phyloP scores from a whole-genome alignment of 768 basidiomycete species.

The Lentinula raphanica region DNA sequence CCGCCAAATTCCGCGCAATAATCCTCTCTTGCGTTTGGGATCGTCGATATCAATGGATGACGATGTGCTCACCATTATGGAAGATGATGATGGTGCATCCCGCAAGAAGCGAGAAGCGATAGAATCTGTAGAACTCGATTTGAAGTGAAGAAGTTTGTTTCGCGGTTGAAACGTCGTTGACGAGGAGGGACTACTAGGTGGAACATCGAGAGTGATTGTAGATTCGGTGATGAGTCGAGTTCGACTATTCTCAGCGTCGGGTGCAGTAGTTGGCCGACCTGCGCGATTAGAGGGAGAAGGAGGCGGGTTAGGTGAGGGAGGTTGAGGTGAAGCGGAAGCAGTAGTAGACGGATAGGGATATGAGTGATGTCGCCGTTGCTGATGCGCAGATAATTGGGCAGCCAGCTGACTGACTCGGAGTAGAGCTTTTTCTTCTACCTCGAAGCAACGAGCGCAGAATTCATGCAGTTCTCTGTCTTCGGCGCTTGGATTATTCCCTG shows the following conservation, averaged over 20 bases:
- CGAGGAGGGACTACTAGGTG: constrained; percentile 11
- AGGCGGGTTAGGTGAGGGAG: background rate
- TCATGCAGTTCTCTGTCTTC: constrained; percentile 43
- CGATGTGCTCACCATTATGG: constrained; percentile 12
- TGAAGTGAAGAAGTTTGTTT: constrained; percentile 30
- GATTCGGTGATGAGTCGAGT: constrained; percentile 6
- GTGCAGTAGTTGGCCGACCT: constrained; percentile 46
- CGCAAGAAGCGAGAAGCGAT: constrained; percentile 29
- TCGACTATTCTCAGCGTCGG: constrained; percentile 23
- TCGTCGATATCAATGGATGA: constrained; percentile 32
- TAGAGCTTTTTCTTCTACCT: constrained; percentile 68
- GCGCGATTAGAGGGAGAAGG: constrained; percentile 13
- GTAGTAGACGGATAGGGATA: constrained; percentile 10
- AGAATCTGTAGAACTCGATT: constrained; percentile 55
- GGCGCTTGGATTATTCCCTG: constrained; percentile 26
- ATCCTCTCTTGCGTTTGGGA: constrained; percentile 34
- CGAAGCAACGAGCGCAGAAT: constrained; percentile 56
- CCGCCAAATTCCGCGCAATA: constrained; percentile 40
- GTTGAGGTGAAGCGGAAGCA: background rate
- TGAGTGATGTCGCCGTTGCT: constrained; percentile 14
- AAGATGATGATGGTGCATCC: constrained; percentile 8
- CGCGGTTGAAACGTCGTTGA: constrained; percentile 16
- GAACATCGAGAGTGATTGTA: background rate
- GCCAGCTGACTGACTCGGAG: constrained; percentile 61
- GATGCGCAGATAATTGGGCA: constrained; percentile 28